Evolutionary conservation across 352 stramenopile species (phyloP).

Genomic region (Globisporangium carolinianum): DNA sequence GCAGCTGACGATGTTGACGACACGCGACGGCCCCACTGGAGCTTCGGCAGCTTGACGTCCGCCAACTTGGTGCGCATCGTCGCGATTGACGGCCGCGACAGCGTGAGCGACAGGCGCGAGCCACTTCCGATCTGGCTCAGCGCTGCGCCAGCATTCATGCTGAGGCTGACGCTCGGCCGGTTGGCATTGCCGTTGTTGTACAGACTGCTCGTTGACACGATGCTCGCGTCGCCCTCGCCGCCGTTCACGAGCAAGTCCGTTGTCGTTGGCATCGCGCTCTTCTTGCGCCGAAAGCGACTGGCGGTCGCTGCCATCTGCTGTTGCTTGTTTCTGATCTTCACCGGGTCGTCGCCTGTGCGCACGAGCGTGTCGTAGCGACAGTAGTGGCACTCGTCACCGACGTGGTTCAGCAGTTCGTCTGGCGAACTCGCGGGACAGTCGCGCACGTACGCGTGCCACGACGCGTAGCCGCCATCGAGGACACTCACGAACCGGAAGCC

Average conservation of each 20-base stretch:
- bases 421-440: constrained; percentile 47
- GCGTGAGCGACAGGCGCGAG: constrained; percentile 24
- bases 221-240: constrained; percentile 59
- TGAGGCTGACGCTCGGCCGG: constrained; percentile 11
- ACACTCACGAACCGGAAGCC: constrained; percentile 77
- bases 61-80: constrained; percentile 47
- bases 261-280: constrained; percentile 57
- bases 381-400: constrained; percentile 63
- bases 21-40: constrained; percentile 36
- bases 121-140: constrained; percentile 11
- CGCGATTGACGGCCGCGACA: constrained; percentile 48
- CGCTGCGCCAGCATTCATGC: constrained; percentile 9
- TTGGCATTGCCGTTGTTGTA: constrained; percentile 8
- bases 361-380: constrained; percentile 74
- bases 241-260: constrained; percentile 69
- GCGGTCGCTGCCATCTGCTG: constrained; percentile 4
- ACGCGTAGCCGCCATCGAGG: constrained; percentile 70
- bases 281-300: constrained; percentile 38
- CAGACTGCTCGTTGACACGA: constrained; percentile 50
- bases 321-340: constrained; percentile 41
- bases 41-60: constrained; percentile 68
- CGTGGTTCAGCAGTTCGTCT: constrained; percentile 64
- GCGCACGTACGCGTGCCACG: constrained; percentile 81
- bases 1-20: constrained; percentile 15
- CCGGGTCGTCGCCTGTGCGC: constrained; percentile 54